Base-by-base conservation (phyloP, 2,329 filamentous ascomycete species). In the Diaporthe sp. region DNA sequence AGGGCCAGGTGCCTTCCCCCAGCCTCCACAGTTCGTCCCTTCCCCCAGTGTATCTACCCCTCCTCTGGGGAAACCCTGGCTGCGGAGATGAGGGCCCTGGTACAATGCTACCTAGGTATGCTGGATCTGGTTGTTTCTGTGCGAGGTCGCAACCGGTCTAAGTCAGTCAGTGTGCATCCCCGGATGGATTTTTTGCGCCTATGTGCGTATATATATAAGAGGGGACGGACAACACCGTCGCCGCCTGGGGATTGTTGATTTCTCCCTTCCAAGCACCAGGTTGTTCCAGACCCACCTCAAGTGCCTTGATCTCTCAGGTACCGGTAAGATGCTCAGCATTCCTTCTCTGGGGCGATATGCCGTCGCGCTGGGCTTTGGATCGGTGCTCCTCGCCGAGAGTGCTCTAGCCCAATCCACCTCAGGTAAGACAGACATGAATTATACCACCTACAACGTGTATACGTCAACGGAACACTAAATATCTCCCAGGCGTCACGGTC, bases 401-500 rank as follows among this genome's bases (percentile, higher is more conserved):
- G 15, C 47, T 19, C 19, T 38, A 28, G 47, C 64, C 17, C 64
- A 68, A 12, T 30, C 64, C 33, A 10, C 64, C n/a, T 54, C 64
- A 68, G 64, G 64, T 68, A 54, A 68, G 64, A 54, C 1, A 35
- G 1, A 25, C 19, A 50, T n/a, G n/a, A 19, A 30, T 9, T 9
- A 19, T 13, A 45, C 40, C 40, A 33, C 40, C 17, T 13, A 28
- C 17, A 25, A 2, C 33, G 33, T 57, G 19, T 25, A 19, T 38
- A 33, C 19, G 15, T 13, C 38, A 22, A 6, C 25, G 33, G 17
- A 28, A 33, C 3, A 30, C 61, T 66, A 10, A 66, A 19, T 8
- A 6, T 12, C 25, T 25, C 15, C 5, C 77, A 90, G 89, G 86
- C 50, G 86, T 92, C 72, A 84, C 85, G 30, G 88, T 88, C n/a